Conservation (phyloP, 352 stramenopile species). For the Phytophthora foliorum region DNA sequence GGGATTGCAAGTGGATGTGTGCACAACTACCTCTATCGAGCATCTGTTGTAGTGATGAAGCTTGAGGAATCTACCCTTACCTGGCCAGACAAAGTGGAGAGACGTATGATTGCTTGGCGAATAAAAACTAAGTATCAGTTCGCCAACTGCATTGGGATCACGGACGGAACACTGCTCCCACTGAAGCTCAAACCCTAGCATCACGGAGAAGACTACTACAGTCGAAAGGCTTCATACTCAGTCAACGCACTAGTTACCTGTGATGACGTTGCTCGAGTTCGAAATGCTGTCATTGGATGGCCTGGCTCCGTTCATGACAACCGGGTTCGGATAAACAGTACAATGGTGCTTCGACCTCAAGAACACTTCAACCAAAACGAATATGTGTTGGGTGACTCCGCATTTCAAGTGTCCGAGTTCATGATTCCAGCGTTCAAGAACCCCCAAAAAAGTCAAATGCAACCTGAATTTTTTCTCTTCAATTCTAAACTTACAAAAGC, state of each 20-base stretch:
- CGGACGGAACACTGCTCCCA: not conserved
- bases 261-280: not conserved
- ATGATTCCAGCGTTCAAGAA: no score
- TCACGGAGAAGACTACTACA: not conserved
- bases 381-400: no score
- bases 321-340: not conserved
- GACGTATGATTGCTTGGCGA: no score
- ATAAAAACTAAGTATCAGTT: not conserved
- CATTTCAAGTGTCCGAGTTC: no score
- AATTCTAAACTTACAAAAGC: no score
- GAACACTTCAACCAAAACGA: not conserved
- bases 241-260: not conserved
- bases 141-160: not conserved
- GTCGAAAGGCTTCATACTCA: not conserved
- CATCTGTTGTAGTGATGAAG: no score
- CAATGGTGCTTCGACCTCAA: not conserved
- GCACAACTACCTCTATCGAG: no score
- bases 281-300: not conserved
- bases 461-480: no score
- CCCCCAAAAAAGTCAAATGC: no score
- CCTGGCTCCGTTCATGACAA: not conserved
- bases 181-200: not conserved
- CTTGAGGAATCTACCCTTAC: no score
- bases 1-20: no score
- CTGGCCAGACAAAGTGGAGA: no score